Evolutionary conservation across 2,329 filamentous ascomycete genomes (phyloP), one percentile per base, ranked within the genome.

Genomic region (Purpureocillium lavendulum): DNA sequence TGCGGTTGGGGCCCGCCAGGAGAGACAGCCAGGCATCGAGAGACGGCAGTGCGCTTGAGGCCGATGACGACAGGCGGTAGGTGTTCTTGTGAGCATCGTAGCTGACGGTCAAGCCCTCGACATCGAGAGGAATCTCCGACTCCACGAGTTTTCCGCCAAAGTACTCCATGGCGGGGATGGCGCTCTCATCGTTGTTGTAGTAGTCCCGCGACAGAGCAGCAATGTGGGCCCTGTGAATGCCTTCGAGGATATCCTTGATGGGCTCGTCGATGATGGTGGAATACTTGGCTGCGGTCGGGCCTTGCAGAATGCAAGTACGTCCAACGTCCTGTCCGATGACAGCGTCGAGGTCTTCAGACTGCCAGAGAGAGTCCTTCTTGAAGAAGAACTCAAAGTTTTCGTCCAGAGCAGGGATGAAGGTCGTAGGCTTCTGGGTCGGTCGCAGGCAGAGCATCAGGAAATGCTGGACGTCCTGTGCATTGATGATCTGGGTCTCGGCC

Each of bases 291-390:
- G 92, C 85, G 67, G 89, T 88, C 5, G 92, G 92, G 14, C 92
- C 94, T 61, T 98, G 92, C 30, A 98, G 71, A 58, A 98, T 96
- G 69, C 89, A 96, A 33, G 89, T 95, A 58, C 94, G 80, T 47
- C 87, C 89, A 43, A 98, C 92, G 58, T 98, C 94, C 65, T 97
- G 92, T 51, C 75, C 90, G 45, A 96, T 89, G 42, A 98, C 89
- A 39, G 92, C 92, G 55, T 94, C 90, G 10, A 98, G 73, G 56
- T 98, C 92, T 65, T 98, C 92, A 1, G 92, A 97, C 66, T 98
- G 92, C 92, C 92, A 98, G 7, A 98, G 76, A 2, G 92, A 98
- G 62, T 98, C 92, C 71, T 98, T 98, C 80, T 98, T 98, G 82
- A 98, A 98, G 71, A 87, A 98, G 67, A 94, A 95, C 60, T 98